These are phyloP conservation scores for Collybia sordida DNA, from an alignment of 768 basidiomycete genomes.

Conservation along the genomic window DNA sequence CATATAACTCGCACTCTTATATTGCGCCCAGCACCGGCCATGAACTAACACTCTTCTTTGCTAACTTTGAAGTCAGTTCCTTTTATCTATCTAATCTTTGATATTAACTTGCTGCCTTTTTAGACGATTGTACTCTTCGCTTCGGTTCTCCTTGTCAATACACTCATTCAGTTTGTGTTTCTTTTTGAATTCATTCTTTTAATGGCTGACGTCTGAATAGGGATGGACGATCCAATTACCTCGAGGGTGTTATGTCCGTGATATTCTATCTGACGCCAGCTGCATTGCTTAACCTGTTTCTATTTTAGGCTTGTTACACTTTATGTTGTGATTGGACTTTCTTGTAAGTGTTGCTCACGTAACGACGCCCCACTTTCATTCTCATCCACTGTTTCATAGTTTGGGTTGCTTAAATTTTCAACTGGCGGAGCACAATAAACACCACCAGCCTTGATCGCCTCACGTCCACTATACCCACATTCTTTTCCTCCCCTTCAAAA, in stretches of 20 bases:
- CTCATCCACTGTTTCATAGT: constrained; percentile 13
- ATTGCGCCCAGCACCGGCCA: constrained; percentile 50
- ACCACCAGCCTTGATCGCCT: not conserved
- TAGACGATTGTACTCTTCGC: constrained; percentile 85
- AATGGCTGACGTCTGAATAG: constrained; percentile 24
- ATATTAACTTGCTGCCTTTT: not conserved
- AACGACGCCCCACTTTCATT: not conserved
- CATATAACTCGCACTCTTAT: constrained; percentile 8
- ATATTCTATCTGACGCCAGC: constrained; percentile 8
- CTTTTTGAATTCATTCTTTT: not conserved
- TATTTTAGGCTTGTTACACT: constrained; percentile 54
- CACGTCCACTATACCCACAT: not conserved
- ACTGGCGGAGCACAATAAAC: not conserved
- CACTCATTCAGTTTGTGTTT: constrained; percentile 64
- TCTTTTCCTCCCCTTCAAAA: not conserved
- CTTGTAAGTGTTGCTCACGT: constrained; percentile 49
- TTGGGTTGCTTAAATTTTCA: constrained; percentile 28
- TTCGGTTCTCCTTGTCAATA: constrained; percentile 85
- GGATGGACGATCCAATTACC: constrained; percentile 87
- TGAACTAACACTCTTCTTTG: constrained; percentile 79
- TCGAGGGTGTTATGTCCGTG: constrained; percentile 82
- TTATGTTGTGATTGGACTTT: constrained; percentile 79
- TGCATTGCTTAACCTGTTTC: constrained; percentile 35
- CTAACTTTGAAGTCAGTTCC: constrained; percentile 70
- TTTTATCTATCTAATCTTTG: not conserved